Percentiles rank a stretch among this genome's conserved stretches.
Evolutionary conservation across 75 land plant genomes (phyloP).

Genomic region (Gnetum montanum): DNA sequence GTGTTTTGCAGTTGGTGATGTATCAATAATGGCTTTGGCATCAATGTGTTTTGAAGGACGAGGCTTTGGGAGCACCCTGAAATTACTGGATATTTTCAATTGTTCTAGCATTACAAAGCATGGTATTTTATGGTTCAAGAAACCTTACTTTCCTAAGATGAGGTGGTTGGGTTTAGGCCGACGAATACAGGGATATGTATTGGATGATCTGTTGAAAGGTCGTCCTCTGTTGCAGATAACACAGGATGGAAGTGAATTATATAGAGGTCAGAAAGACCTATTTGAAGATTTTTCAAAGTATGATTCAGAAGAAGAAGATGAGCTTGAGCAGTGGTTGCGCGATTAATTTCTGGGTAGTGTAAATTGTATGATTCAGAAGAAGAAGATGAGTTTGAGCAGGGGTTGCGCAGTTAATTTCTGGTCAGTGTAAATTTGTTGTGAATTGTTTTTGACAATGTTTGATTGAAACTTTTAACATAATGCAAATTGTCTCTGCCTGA

Average conservation of each 20-base stretch:
- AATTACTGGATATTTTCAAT: slow-evolving; percentile 70
- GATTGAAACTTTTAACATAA: too few relatives aligned
- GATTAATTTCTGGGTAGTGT: too few relatives aligned
- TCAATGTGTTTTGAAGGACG: slow-evolving; percentile 60
- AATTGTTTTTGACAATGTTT: too few relatives aligned
- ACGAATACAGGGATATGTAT: slow-evolving; percentile 20
- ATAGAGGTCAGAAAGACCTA: too few relatives aligned
- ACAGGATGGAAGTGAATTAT: too few relatives aligned
- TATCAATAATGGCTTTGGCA: slow-evolving; percentile 81
- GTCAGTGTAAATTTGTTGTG: too few relatives aligned
- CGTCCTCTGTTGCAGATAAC: too few relatives aligned
- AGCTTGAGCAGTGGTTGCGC: too few relatives aligned
- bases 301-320: too few relatives aligned
- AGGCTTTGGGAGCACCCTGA: slow-evolving; percentile 51
- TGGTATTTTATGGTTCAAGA: slow-evolving; percentile 68
- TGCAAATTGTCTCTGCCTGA: too few relatives aligned
- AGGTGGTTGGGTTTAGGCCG: slow-evolving; percentile 87
- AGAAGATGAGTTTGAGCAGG: too few relatives aligned
- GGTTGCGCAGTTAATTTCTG: neutral
- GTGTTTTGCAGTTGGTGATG: slow-evolving; percentile 65
- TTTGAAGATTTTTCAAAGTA: too few relatives aligned
- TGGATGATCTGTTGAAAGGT: neutral
- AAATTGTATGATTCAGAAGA: neutral
- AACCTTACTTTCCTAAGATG: slow-evolving; percentile 90
- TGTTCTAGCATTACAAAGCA: slow-evolving; percentile 60